Conservation (phyloP, 2,329 filamentous ascomycete species). For the Amesomyces nigricolor region DNA sequence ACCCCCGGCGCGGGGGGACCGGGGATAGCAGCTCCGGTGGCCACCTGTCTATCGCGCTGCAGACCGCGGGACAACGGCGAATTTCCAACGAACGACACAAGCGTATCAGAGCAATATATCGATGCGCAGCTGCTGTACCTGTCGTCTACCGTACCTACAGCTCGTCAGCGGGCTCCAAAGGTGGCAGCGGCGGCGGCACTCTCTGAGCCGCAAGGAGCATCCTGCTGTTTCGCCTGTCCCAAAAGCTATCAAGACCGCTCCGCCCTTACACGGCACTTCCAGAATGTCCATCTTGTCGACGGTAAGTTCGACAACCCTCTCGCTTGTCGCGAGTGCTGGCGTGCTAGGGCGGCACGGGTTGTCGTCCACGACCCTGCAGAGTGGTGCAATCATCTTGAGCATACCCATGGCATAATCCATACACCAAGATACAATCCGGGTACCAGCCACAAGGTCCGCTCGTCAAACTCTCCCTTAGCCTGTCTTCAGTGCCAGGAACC, state of each 20-base stretch:
- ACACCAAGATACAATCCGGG: constrained; percentile 13
- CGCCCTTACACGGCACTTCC: constrained; percentile 11
- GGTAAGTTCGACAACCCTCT: constrained; percentile 14
- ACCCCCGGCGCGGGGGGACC: constrained; percentile 5
- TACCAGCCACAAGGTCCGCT: constrained; percentile 4
- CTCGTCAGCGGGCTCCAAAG: constrained; percentile 1
- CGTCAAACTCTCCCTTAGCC: constrained; percentile 12
- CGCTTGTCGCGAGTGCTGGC: constrained; percentile 10
- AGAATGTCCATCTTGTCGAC: constrained; percentile 7
- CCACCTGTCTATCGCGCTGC: constrained; percentile 5
- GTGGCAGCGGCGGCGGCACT: background rate
- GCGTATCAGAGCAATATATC: constrained; percentile 9
- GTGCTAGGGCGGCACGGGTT: constrained; percentile 7
- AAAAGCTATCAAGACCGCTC: constrained; percentile 7
- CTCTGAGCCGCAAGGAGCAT: constrained; percentile 1
- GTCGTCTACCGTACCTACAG: constrained; percentile 7
- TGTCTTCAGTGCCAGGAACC: constrained; percentile 12
- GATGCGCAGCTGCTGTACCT: constrained; percentile 9
- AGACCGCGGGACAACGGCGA: constrained; percentile 5
- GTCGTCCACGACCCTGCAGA: constrained; percentile 3
- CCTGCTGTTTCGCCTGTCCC: constrained; percentile 12
- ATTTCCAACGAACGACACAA: background rate
- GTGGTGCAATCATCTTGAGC: constrained; percentile 14
- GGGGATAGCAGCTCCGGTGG: constrained; percentile 13
- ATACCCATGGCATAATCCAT: constrained; percentile 13